Conservation (phyloP, 2,329 filamentous ascomycete genomes). For the Penicillium sp. region DNA sequence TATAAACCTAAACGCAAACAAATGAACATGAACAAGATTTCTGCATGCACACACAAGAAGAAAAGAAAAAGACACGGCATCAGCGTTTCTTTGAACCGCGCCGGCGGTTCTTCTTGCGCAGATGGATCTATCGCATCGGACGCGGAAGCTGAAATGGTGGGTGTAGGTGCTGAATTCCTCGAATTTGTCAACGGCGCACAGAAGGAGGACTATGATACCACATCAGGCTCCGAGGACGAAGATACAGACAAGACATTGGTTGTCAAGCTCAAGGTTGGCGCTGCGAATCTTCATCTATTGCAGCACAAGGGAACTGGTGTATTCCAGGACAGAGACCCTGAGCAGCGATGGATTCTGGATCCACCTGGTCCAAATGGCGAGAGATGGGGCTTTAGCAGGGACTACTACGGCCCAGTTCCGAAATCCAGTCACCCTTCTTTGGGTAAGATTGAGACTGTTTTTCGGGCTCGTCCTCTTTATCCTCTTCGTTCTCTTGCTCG, state of each 20-base stretch:
- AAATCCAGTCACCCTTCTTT: neutral
- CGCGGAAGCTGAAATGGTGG: neutral
- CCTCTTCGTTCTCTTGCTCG: neutral
- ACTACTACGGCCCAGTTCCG: constrained; percentile 13
- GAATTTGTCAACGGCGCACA: neutral
- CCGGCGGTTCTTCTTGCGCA: neutral
- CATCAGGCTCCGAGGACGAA: neutral
- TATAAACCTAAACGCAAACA: no score
- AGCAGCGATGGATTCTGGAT: constrained; percentile 11
- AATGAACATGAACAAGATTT: no score
- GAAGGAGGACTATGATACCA: neutral
- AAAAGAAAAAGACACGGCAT: no score
- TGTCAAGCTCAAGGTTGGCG: constrained; percentile 7
- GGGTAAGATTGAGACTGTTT: neutral
- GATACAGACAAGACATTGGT: constrained; percentile 1
- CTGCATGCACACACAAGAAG: no score
- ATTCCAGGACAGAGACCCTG: constrained; percentile 13
- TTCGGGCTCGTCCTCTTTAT: neutral
- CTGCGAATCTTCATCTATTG: neutral
- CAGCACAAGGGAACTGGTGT: constrained; percentile 12
- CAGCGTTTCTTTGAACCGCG: no score
- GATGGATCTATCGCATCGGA: neutral
- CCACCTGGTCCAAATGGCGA: constrained; percentile 5
- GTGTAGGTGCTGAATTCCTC: constrained; percentile 12
- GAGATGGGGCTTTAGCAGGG: constrained; percentile 13